Conservation (phyloP, 208 protist species). For the Trypanosomatidae sp. region DNA sequence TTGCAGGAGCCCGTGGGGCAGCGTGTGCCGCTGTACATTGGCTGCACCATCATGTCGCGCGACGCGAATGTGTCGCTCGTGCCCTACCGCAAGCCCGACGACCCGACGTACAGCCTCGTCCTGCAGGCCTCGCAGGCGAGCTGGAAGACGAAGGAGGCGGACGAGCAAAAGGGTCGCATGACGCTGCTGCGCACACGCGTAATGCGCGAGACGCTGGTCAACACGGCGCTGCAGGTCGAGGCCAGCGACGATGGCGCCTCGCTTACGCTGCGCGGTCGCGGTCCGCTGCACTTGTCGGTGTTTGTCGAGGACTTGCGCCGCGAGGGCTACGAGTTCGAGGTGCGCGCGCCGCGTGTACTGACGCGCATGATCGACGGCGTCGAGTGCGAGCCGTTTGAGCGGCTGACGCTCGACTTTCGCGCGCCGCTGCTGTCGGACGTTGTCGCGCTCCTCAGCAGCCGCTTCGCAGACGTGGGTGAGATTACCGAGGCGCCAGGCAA, state of each 20-base stretch:
- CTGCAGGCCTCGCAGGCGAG: conserved; percentile 82
- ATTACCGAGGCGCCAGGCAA: conserved; percentile 65
- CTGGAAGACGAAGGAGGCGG: conserved; percentile 86
- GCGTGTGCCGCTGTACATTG: conserved; percentile 85
- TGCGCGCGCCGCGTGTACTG: conserved; percentile 90
- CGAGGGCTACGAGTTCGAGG: conserved; percentile 94
- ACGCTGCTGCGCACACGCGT: conserved; percentile 56
- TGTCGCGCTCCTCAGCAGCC: conserved; percentile 75
- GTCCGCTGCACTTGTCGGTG: conserved; percentile 95
- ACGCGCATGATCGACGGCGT: conserved; percentile 65
- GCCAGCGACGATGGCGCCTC: conserved; percentile 11
- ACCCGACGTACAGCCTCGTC: conserved; percentile 90
- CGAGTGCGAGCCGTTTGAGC: conserved; percentile 81
- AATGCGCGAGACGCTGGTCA: conserved; percentile 88
- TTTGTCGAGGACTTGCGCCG: conserved; percentile 97
- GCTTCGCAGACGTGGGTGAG: conserved; percentile 84
- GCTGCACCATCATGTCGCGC: conserved; percentile 63
- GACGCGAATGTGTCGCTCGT: conserved; percentile 42
- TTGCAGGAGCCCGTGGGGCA: conserved; percentile 73
- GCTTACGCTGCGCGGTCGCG: conserved; percentile 86
- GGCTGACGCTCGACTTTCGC: conserved; percentile 70
- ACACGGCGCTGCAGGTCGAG: conserved; percentile 87
- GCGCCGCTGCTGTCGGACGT: conserved; percentile 48
- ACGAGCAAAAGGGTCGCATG: conserved; percentile 64
- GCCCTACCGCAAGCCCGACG: conserved; percentile 88